Evolutionary conservation across 1,284 basidiomycete genomes (phyloP), one percentile per base, ranked within the genome.

Genomic region (Ustilago loliicola): DNA sequence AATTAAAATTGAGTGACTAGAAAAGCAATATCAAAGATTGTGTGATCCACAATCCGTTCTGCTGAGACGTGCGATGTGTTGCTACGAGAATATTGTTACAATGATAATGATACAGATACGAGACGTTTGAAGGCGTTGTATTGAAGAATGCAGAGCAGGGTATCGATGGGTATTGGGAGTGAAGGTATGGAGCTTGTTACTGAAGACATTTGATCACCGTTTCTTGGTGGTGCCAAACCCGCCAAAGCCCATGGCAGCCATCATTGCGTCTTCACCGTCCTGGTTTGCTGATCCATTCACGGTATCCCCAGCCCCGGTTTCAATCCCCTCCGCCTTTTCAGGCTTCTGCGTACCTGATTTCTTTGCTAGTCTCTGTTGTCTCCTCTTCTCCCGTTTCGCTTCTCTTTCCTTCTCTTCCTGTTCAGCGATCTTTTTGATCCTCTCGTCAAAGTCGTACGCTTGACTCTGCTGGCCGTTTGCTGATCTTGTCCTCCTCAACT

Each of bases 391-490:
- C 86, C 95, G 93, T 72, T 91, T 79, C 36, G 57, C 58, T 25
- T 77, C 63, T 85, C 95, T 93, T 72, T 91, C 80, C 32, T 48
- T 66, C 13, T 78, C 63, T 47, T 84, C 67, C 36, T 75, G 91
- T 21, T 90, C 91, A 75, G 91, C 92, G 67, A 99, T 92, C 79
- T 94, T 92, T 25, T 91, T 91, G 6, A 99, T 87, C 11, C 97
- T 92, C 81, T 92, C 88, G 80, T 95, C 92, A 87, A 99, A 99
- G 87, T 99, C 96, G 83, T 92, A 99, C 25, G 91, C 90, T 85
- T 5, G 56, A 57, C 42, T 62, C 55, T 48, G 61, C 0, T 52
- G 66, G 23, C 57, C 45, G 9, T 55, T 66, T 2, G 48, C 60
- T 3, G 57, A 38, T 45, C 36, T 52, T 9, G 60, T 61, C 57